Conservation (phyloP, 208 protist species). For the Wallacemonas collosoma region DNA sequence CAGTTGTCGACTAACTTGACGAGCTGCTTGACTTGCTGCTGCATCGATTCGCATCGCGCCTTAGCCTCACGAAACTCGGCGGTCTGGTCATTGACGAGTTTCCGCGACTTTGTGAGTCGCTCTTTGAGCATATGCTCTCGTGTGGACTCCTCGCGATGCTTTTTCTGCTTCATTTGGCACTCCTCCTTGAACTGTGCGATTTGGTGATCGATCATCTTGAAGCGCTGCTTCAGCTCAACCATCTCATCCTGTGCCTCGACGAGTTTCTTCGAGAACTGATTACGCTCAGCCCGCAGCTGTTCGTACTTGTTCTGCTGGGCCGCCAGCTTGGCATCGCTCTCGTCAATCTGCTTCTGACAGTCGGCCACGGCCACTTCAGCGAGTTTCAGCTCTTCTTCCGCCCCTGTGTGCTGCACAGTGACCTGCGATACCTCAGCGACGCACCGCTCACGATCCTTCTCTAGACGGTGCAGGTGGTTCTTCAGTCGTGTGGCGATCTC, state of each 20-base stretch:
- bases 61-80: conserved; percentile 54
- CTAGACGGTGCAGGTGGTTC: conserved; percentile 72
- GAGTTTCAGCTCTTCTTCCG: conserved; percentile 94
- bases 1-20: conserved; percentile 94
- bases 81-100: conserved; percentile 71
- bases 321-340: conserved; percentile 82
- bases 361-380: conserved; percentile 88
- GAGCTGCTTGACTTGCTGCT: conserved; percentile 93
- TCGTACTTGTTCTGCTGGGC: conserved; percentile 91
- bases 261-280: conserved; percentile 97
- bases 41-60: conserved; percentile 53
- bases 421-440: conserved; percentile 87
- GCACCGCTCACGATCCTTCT: conserved; percentile 93
- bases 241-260: conserved; percentile 98
- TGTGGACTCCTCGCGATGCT: conserved; percentile 61
- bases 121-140: conserved; percentile 59
- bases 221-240: conserved; percentile 96
- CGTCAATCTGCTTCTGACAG: conserved; percentile 95
- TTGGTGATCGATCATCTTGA: conserved; percentile 98
- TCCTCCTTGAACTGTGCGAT: conserved; percentile 95
- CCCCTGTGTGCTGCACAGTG: conserved; percentile 74
- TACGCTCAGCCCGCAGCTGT: conserved; percentile 95
- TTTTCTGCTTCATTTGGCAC: conserved; percentile 89
- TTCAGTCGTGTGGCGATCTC: conserved; percentile 62
- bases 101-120: conserved; percentile 73